Base-by-base conservation (phyloP, 1,284 basidiomycete species). In the Trametes polyzona region DNA sequence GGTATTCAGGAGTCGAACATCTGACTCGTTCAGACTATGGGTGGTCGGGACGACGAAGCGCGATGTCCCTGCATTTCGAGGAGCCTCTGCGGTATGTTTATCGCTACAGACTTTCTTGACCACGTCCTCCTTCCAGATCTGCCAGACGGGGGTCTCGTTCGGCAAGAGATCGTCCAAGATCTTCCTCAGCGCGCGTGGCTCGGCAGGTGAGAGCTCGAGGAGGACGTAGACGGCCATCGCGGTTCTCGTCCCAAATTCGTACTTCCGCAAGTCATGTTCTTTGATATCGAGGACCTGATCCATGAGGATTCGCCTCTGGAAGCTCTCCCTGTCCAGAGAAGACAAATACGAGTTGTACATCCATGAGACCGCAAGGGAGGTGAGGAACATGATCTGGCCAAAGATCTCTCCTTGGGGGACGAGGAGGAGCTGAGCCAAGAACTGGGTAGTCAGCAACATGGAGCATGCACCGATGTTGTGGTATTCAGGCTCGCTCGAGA, bases 341-440 rank as follows among this genome's bases (percentile, higher is more conserved):
- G 63, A 54, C 21, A 58, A 56, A 40, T 54, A 61, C 2, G 57
- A 48, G 32, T 60, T 62, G 40, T 64, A 64, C 4, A 29, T 29
- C 59, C 63, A 64, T 0, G 63, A 64, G 16, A 60, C 52, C 0
- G 49, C 58, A 39, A 64, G 60, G 23, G 63, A 58, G 9, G 29
- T 30, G 23, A 64, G 48, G 51, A 62, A 64, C 55, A 62, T 51
- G 29, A 62, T 27, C 41, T 64, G 63, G 19, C 63, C 63, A 21
- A 62, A 56, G 27, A 57, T 42, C 37, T 47, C 37, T 14, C 59
- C 60, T 10, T 62, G 59, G 10, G 63, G 60, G 11, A 64, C 49
- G n/a, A 62, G 55, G 35, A 64, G 55, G 8, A 64, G 47, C 23
- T 64, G 63, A 0, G 53, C 43, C 11, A 64, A 55, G 42, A 59